These are phyloP conservation scores for Barnettozyma wickerhamii DNA, from an alignment of 805 yeast species.

Conservation along the genomic window DNA sequence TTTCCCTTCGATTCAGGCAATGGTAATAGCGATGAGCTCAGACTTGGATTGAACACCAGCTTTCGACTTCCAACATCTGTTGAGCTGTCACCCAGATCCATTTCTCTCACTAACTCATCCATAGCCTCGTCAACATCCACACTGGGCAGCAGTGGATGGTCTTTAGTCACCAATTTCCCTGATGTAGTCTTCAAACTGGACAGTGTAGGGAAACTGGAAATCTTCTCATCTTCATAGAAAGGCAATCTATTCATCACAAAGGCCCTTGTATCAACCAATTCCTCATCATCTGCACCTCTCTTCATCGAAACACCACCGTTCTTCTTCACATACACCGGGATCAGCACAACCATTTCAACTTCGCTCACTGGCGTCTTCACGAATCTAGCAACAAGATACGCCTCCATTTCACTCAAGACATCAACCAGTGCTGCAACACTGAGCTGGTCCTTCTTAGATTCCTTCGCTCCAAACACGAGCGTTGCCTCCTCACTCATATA, in stretches of 20 bases:
- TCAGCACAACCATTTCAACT: constrained; percentile 49
- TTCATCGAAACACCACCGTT: constrained; percentile 17
- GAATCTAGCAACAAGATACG: constrained; percentile 58
- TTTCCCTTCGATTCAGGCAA: constrained; percentile 10
- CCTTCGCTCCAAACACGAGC: constrained; percentile 42
- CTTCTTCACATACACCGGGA: constrained; percentile 39
- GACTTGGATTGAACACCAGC: constrained; percentile 17
- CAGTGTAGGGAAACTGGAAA: constrained; percentile 47
- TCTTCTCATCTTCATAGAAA: constrained; percentile 68
- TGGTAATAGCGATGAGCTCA: constrained; percentile 13
- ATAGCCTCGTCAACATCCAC: constrained; percentile 36
- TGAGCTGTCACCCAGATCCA: constrained; percentile 36
- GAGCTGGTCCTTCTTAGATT: constrained; percentile 33
- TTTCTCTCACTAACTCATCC: constrained; percentile 38
- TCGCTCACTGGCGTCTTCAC: constrained; percentile 48
- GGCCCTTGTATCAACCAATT: constrained; percentile 28
- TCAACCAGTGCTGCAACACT: constrained; percentile 47
- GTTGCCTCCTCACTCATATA: constrained; percentile 56
- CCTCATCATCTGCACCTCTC: constrained; percentile 19
- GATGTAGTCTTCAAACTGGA: constrained; percentile 31
- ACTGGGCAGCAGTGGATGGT: constrained; percentile 30
- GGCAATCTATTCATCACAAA: constrained; percentile 58
- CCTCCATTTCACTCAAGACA: constrained; percentile 43
- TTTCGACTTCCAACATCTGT: constrained; percentile 22
- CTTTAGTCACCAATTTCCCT: constrained; percentile 22